These are phyloP conservation scores for Diutina siamensis DNA, from an alignment of 1,139 yeast genomes.

Conservation along the genomic window DNA sequence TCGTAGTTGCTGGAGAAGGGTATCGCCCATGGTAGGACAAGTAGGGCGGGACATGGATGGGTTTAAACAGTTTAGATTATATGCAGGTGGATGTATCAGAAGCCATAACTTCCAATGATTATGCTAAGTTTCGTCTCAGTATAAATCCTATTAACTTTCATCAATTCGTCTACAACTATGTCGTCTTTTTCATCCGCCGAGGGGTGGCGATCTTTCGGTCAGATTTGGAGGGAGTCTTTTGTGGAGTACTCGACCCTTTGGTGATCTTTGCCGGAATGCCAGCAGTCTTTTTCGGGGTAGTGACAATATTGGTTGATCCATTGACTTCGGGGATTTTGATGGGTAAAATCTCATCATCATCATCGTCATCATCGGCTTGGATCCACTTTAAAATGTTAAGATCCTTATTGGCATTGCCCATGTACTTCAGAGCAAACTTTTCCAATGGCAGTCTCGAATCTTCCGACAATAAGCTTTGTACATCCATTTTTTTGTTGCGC, in stretches of 20 bases:
- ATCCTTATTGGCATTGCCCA: slow-evolving; percentile 42
- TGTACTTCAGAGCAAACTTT: slow-evolving; percentile 49
- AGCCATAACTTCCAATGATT: no score
- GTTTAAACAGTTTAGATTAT: no score
- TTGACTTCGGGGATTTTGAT: slow-evolving; percentile 4
- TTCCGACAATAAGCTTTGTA: slow-evolving; percentile 13
- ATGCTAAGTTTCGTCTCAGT: no score
- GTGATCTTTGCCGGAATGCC: neutral
- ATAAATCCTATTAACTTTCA: no score
- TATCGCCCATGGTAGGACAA: neutral
- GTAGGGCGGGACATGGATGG: no score
- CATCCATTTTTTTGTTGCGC: slow-evolving; percentile 38
- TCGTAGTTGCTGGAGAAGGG: slow-evolving; percentile 5
- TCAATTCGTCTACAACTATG: no score
- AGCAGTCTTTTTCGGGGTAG: neutral
- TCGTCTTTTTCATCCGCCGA: neutral
- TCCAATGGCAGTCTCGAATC: slow-evolving; percentile 33
- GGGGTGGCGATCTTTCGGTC: neutral
- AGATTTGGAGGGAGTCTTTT: neutral
- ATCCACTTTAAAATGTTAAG: slow-evolving; percentile 4
- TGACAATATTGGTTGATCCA: neutral
- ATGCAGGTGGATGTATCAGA: no score
- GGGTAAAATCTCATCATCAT: slow-evolving; percentile 2
- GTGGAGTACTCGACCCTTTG: no score
- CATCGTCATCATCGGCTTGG: neutral